Evolutionary conservation across 768 basidiomycete genomes (phyloP).

Genomic region (Termitomyces sp.): DNA sequence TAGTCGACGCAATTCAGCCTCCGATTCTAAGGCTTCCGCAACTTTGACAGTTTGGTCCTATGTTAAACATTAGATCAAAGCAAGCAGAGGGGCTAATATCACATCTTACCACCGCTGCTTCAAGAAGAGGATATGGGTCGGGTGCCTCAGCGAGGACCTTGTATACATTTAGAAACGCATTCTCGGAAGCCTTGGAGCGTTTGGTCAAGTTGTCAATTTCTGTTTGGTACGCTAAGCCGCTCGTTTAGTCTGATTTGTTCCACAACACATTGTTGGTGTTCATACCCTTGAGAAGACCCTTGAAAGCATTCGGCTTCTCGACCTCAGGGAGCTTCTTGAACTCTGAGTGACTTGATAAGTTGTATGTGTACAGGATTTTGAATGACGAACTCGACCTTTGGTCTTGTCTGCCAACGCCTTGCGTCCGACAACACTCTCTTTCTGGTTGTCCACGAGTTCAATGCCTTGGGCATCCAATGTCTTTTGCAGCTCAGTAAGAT

Average conservation of each 20-base stretch:
- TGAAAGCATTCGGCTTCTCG: constrained; percentile 85
- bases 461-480: constrained; percentile 89
- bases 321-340: constrained; percentile 94
- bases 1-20: constrained; percentile 65
- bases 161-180: constrained; percentile 94
- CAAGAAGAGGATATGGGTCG: constrained; percentile 94
- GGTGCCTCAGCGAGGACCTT: constrained; percentile 96
- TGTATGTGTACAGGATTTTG: background rate
- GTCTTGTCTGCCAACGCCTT: constrained; percentile 95
- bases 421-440: constrained; percentile 90
- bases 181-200: constrained; percentile 89
- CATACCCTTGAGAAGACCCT: constrained; percentile 81
- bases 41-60: constrained; percentile 94
- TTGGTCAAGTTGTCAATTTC: constrained; percentile 96
- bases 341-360: constrained; percentile 42
- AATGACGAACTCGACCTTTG: constrained; percentile 55
- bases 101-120: constrained; percentile 74
- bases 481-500: constrained; percentile 87
- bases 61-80: background rate
- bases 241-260: background rate
- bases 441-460: constrained; percentile 97
- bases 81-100: background rate
- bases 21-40: constrained; percentile 73
- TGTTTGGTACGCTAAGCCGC: constrained; percentile 75
- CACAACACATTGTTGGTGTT: background rate